phyloP scores from a whole-genome alignment of 1,284 basidiomycete genomes.

The Schizophyllum commune region DNA sequence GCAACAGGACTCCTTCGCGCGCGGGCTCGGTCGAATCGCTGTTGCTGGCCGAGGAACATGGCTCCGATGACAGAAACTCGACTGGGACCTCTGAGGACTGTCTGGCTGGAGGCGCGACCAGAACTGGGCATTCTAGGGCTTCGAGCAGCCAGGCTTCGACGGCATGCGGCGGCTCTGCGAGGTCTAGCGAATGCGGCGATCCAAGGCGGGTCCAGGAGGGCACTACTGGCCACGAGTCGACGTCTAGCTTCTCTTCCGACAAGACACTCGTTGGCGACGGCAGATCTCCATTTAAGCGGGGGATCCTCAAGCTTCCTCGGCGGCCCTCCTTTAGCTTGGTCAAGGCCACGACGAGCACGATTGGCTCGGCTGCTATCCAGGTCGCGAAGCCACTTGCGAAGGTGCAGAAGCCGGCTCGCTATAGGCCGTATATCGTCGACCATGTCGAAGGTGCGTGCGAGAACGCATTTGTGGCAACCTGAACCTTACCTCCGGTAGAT shows the following conservation, averaged over 20 bases:
- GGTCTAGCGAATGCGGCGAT: too few species aligned
- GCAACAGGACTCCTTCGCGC: too few species aligned
- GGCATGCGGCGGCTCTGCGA: too few species aligned
- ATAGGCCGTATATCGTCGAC: slow-evolving; percentile 21
- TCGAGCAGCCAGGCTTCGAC: too few species aligned
- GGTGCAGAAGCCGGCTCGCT: slow-evolving; percentile 13
- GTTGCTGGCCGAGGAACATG: too few species aligned
- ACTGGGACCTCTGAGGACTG: too few species aligned
- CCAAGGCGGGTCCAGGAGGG: too few species aligned
- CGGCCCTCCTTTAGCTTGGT: neutral
- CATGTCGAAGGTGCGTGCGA: slow-evolving; percentile 27
- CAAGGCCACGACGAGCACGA: neutral
- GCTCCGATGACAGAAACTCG: too few species aligned
- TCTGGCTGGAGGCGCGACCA: too few species aligned
- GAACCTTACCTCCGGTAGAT: slow-evolving; percentile 29
- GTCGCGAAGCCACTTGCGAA: neutral
- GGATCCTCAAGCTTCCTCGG: neutral
- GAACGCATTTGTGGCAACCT: neutral
- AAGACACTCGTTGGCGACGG: neutral
- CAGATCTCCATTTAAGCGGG: neutral
- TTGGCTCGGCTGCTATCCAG: neutral
- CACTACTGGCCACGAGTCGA: neutral
- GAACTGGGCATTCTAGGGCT: too few species aligned
- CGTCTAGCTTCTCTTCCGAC: neutral
- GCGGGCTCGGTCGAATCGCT: too few species aligned